Conservation (phyloP, 306 rosid species). For the Cicer judaicum region DNA sequence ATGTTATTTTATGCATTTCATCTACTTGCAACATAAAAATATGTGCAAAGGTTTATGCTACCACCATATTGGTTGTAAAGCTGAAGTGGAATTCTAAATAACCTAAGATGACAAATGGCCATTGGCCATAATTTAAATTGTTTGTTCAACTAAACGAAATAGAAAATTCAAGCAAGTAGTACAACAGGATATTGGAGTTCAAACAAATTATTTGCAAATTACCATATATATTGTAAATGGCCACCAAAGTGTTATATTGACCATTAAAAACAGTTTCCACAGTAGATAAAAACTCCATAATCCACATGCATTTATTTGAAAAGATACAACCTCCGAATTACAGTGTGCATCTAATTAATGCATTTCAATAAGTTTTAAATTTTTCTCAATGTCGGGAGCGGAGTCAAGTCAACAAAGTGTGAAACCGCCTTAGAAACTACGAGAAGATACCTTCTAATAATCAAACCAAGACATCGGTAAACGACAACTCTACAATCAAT, state of each 20-base stretch:
- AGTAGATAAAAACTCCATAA: slow-evolving; percentile 24
- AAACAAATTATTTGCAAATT: slow-evolving; percentile 32
- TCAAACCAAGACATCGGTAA: slow-evolving; percentile 22
- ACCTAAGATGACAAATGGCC: neutral
- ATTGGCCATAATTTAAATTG: neutral
- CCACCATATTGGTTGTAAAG: slow-evolving; percentile 19
- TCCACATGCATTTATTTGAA: slow-evolving; percentile 29
- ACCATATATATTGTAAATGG: slow-evolving; percentile 18
- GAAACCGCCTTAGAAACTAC: slow-evolving; percentile 34
- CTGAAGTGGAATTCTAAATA: slow-evolving; percentile 2
- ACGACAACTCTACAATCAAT: slow-evolving; percentile 10
- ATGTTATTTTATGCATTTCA: slow-evolving; percentile 6
- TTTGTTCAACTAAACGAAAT: slow-evolving; percentile 19
- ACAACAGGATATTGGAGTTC: slow-evolving; percentile 10
- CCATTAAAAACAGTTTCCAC: slow-evolving; percentile 27
- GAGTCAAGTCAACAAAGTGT: neutral
- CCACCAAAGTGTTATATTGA: neutral
- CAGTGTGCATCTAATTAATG: slow-evolving; percentile 10
- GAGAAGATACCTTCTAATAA: neutral
- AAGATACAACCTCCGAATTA: slow-evolving; percentile 13
- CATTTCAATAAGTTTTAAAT: slow-evolving; percentile 6
- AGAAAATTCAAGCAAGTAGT: slow-evolving; percentile 18
- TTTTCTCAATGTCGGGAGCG: neutral
- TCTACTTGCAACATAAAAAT: slow-evolving; percentile 20
- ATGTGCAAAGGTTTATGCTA: slow-evolving; percentile 1